These are phyloP conservation scores for Musa acuminata DNA, from an alignment of 176 grass and related monocot species.

Conservation along the genomic window DNA sequence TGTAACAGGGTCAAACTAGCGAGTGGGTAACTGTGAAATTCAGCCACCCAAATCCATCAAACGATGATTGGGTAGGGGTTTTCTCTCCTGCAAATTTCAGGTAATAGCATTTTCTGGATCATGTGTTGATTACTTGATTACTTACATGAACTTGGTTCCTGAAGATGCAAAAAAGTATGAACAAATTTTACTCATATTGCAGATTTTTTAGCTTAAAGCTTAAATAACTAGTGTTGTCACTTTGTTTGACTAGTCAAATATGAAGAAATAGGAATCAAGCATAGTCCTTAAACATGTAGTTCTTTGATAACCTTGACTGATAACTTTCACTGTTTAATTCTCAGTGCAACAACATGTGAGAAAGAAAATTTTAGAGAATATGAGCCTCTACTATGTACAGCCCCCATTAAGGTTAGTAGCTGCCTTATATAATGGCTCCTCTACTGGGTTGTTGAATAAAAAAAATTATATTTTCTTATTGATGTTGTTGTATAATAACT, in stretches of 20 bases:
- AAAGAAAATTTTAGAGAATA: conserved; percentile 49
- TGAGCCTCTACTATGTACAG: conserved; percentile 70
- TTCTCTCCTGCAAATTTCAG: conserved; percentile 96
- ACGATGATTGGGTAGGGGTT: conserved; percentile 84
- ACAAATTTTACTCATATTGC: neutral
- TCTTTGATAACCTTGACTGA: neutral
- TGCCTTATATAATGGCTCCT: neutral
- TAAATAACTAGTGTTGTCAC: neutral
- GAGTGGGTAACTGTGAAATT: conserved; percentile 75
- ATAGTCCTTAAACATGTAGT: neutral
- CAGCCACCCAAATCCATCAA: conserved; percentile 45
- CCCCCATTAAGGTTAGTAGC: conserved; percentile 70
- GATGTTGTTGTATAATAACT: neutral
- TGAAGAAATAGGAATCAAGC: neutral
- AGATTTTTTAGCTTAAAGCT: neutral
- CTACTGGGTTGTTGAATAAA: neutral
- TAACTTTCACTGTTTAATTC: conserved; percentile 6
- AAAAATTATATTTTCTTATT: neutral
- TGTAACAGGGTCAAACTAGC: conserved; percentile 45
- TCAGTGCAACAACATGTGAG: conserved; percentile 53
- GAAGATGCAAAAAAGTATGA: neutral
- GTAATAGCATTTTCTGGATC: conserved; percentile 12
- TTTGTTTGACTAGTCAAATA: neutral
- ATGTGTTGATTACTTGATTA: neutral
- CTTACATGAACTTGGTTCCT: neutral